These are phyloP conservation scores for Jimgerdemannia lactiflua DNA, from an alignment of 192 early-diverging fungal species.

Conservation along the genomic window DNA sequence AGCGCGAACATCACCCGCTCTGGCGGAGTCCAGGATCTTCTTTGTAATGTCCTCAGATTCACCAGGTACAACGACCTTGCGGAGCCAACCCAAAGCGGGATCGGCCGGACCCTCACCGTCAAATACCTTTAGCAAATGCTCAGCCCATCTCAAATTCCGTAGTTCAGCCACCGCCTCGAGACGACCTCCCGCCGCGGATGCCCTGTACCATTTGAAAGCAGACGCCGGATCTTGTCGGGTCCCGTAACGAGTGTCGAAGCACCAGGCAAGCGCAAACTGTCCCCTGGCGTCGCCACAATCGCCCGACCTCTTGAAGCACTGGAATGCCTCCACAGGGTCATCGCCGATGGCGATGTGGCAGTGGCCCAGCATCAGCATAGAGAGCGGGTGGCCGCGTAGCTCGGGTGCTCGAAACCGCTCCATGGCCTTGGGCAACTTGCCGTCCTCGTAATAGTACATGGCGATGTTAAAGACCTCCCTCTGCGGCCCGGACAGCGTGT, in stretches of 20 bases:
- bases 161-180: background rate
- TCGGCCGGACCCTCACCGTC: background rate
- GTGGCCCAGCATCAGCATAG: background rate
- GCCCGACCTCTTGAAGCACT: background rate
- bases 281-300: background rate
- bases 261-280: background rate
- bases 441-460: background rate
- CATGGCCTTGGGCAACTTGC: background rate
- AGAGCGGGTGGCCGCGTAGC: background rate
- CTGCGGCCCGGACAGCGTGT: background rate
- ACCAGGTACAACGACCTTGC: no score
- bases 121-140: background rate
- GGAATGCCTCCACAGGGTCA: background rate
- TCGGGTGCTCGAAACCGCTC: background rate
- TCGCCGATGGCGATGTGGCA: background rate
- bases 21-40: no score
- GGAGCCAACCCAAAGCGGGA: no score
- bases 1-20: no score
- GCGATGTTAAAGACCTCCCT: background rate
- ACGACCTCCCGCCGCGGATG: background rate
- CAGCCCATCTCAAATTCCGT: background rate
- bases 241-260: background rate
- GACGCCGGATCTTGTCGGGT: background rate
- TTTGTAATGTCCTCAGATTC: no score
- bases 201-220: background rate